Base-by-base conservation (phyloP, 1,139 yeast species). In the Meyerozyma elateridarum region DNA sequence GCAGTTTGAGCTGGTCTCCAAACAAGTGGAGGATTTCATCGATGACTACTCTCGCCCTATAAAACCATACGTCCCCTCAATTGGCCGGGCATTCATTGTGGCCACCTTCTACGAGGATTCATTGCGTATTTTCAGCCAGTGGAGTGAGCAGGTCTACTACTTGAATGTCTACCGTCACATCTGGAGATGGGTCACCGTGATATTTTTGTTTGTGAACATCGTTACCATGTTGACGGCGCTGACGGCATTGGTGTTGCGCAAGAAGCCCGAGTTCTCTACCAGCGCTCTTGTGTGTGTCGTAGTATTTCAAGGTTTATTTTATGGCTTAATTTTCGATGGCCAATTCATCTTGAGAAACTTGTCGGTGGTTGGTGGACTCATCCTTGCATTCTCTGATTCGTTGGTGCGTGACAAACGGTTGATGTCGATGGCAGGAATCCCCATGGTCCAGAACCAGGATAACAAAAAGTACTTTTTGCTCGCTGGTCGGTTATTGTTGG, bases 21-120 rank as follows among this genome's bases (percentile, higher is more conserved):
- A 66, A 37, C 52, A 56, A 36, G 53, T 68, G 6, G 82, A 76
- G 46, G 70, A 62, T 31, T 44, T 58, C 14, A 59, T 75, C 31
- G 80, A 74, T 47, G 59, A 54, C 20, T 59, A 67, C 43, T 56
- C 65, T 16, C 62, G 64, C 26, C 73, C 79, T 9, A 52, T 80
- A 33, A 81, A 73, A 54, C 91, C 91, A 0, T 80, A 77, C 45
- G 79, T 81, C 20, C 97, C 97, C 9, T 79, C 82, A 15, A 73
- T 91, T 44, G 97, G 96, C 18, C 73, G 98, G 37, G 79, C 85
- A 40, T 75, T 89, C 48, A 88, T 91, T 44, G 96, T 91, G 38
- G 96, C 95, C 33, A 91, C 98, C 1, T 91, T 89, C 54, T 76
- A 79, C 48, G 98, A 91, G 59, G 98, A 91, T 53, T 78, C 96